phyloP scores from a whole-genome alignment of 495 filamentous ascomycete species.

The Neurospora sp. region DNA sequence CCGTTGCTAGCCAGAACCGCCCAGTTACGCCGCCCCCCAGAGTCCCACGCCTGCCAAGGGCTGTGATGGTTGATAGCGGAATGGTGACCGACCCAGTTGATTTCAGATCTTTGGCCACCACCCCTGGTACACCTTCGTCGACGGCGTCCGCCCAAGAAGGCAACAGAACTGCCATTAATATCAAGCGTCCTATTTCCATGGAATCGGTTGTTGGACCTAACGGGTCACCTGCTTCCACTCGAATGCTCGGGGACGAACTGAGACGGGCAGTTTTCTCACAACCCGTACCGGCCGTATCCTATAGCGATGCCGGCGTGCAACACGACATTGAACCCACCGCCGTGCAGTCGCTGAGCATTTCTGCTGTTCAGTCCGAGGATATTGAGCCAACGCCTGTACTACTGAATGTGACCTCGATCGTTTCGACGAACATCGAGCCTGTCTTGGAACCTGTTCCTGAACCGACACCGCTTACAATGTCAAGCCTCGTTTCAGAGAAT shows the following conservation, averaged over 20 bases:
- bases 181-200: constrained; percentile 28
- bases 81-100: constrained; percentile 78
- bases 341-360: constrained; percentile 15
- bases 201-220: constrained; percentile 23
- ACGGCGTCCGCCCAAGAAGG: neutral
- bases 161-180: neutral
- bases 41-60: constrained; percentile 41
- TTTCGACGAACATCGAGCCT: constrained; percentile 16
- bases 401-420: constrained; percentile 12
- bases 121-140: neutral
- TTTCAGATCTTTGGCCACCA: constrained; percentile 3
- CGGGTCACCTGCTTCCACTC: constrained; percentile 13
- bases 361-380: constrained; percentile 17
- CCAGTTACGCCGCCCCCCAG: constrained; percentile 41
- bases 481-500: constrained; percentile 16
- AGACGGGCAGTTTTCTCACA: constrained; percentile 14
- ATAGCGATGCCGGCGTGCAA: constrained; percentile 31
- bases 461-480: constrained; percentile 11
- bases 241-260: constrained; percentile 22
- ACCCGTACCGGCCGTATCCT: constrained; percentile 19
- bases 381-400: constrained; percentile 10
- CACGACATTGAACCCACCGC: constrained; percentile 25
- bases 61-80: constrained; percentile 65
- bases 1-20: constrained; percentile 19
- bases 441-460: constrained; percentile 8